Evolutionary conservation across 1,284 basidiomycete genomes (phyloP).

Genomic region (Sporisorium exsertum): DNA sequence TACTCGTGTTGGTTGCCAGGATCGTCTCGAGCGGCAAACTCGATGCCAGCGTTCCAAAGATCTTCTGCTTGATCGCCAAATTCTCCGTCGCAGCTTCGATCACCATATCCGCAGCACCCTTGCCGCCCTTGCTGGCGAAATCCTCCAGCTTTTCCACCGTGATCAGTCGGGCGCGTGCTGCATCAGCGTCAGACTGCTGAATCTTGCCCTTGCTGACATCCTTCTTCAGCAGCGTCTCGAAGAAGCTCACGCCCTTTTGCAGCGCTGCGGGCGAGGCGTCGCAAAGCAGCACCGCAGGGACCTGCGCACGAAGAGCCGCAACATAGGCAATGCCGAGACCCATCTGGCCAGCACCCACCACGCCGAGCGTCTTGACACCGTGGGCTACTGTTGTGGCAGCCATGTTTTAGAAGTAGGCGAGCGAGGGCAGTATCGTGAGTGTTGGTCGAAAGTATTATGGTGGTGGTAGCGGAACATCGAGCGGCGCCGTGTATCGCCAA

Average conservation of each 20-base stretch:
- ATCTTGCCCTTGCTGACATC: constrained; percentile 87
- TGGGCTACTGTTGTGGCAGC: constrained; percentile 44
- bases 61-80: constrained; percentile 80
- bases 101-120: constrained; percentile 86
- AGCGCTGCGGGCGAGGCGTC: constrained; percentile 73
- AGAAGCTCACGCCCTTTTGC: constrained; percentile 77
- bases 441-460: not conserved
- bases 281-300: constrained; percentile 48
- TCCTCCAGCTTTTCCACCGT: constrained; percentile 46
- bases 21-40: constrained; percentile 81
- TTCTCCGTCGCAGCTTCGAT: constrained; percentile 94
- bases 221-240: constrained; percentile 81
- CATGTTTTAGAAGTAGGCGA: not conserved
- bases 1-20: constrained; percentile 91
- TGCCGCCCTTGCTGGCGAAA: constrained; percentile 40
- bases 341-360: constrained; percentile 67
- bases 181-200: constrained; percentile 77
- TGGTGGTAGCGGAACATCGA: not conserved
- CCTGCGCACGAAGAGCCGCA: constrained; percentile 73
- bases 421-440: not conserved
- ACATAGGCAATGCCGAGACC: constrained; percentile 82
- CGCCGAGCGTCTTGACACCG: constrained; percentile 59
- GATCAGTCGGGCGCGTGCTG: constrained; percentile 72
- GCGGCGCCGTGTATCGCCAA: not conserved
- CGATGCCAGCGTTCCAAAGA: constrained; percentile 80